Conservation (phyloP, 805 yeast genomes). For the Wickerhamomyces ciferrii region DNA sequence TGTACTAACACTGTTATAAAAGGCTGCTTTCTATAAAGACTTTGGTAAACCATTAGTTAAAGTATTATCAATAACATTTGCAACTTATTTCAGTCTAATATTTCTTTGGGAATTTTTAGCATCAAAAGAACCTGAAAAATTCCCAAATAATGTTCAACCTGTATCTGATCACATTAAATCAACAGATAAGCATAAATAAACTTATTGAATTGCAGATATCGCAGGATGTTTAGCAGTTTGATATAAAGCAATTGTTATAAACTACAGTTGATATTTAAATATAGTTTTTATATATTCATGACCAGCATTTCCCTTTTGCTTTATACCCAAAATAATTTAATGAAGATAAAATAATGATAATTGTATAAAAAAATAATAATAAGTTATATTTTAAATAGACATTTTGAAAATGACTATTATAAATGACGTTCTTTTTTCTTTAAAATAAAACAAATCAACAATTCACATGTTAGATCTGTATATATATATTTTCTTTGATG, state of each 20-base stretch:
- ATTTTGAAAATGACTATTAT: background rate
- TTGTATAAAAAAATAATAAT: background rate
- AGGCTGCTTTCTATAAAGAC: constrained; percentile 37
- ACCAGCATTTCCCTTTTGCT: constrained; percentile 23
- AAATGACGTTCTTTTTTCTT: too few species aligned
- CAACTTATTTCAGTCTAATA: constrained; percentile 40
- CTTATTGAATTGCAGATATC: too few species aligned
- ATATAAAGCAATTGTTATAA: too few species aligned
- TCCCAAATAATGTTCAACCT: background rate
- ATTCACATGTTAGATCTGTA: constrained; percentile 1
- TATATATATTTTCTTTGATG: background rate
- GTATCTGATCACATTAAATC: background rate
- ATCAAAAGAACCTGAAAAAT: constrained; percentile 9
- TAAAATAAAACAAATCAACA: constrained; percentile 1
- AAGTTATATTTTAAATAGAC: background rate
- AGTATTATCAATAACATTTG: constrained; percentile 37
- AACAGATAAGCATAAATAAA: background rate
- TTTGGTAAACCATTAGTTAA: constrained; percentile 42
- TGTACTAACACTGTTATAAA: background rate
- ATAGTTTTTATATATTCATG: constrained; percentile 9
- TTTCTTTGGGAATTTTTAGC: constrained; percentile 41
- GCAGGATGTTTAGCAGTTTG: too few species aligned
- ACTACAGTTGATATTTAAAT: background rate
- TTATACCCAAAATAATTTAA: background rate
- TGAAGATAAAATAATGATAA: background rate